A percentile compares a stretch with the other conserved stretches of the same genome.
Conservation (phyloP, 2,329 filamentous ascomycete genomes). For the Colletotrichum ledebouriae region DNA sequence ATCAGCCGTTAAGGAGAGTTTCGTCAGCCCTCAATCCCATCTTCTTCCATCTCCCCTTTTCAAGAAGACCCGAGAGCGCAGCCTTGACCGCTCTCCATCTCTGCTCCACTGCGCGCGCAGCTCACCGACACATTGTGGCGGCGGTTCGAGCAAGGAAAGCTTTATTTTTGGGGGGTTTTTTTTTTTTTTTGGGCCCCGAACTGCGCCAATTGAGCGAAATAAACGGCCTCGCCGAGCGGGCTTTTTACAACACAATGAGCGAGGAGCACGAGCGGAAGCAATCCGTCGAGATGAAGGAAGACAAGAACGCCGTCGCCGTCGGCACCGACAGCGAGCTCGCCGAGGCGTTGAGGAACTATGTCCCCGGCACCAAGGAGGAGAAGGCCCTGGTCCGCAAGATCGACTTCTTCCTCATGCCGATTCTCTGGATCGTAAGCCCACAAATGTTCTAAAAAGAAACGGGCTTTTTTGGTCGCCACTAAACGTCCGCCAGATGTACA, state of each 20-base stretch:
- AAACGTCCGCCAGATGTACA: slow-evolving; percentile 43
- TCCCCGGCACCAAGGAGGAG: slow-evolving; percentile 46
- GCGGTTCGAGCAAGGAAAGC: background rate
- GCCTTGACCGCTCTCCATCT: background rate
- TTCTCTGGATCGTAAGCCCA: background rate
- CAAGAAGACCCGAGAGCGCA: background rate
- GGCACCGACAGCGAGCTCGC: slow-evolving; percentile 45
- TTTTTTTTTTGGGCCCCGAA: background rate
- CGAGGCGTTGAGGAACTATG: slow-evolving; percentile 47
- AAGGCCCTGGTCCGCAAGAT: slow-evolving; percentile 44
- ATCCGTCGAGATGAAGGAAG: slow-evolving; percentile 43
- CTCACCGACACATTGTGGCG: background rate
- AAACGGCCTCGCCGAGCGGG: background rate
- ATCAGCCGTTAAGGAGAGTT: slow-evolving; percentile 10
- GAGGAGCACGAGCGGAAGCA: slow-evolving; percentile 32
- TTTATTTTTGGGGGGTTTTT: too few species aligned
- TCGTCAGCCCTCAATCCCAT: background rate
- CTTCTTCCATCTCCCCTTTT: background rate
- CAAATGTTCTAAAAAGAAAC: background rate
- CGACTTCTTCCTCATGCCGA: slow-evolving; percentile 34
- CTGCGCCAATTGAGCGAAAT: background rate
- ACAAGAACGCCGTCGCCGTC: slow-evolving; percentile 33
- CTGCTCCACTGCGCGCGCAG: background rate
- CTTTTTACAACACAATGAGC: slow-evolving; percentile 1
- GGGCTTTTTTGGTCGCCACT: background rate